Conservation (phyloP, 2,329 filamentous ascomycete species). For the Ophiocordyceps robertsii region DNA sequence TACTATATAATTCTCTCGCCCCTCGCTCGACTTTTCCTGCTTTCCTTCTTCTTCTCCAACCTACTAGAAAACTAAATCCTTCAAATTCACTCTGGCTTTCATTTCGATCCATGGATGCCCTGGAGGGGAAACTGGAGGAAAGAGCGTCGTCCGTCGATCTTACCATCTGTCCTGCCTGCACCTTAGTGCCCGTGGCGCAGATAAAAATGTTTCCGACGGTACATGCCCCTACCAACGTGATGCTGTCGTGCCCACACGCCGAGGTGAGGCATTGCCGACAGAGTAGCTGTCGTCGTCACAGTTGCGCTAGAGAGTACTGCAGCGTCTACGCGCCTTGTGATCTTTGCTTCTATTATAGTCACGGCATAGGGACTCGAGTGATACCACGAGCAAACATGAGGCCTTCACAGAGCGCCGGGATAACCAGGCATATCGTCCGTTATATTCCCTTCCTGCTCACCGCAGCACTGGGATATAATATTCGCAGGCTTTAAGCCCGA, state of each 20-base stretch:
- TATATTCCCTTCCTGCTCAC: no score
- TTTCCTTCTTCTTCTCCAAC: conserved; percentile 18
- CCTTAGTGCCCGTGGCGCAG: conserved; percentile 18
- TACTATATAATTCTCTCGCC: neutral
- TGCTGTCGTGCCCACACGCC: neutral
- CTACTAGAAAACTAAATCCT: conserved; percentile 34
- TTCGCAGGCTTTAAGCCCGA: no score
- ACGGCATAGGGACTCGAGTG: no score
- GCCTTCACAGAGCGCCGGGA: no score
- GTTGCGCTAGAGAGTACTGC: no score
- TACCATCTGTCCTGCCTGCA: conserved; percentile 32
- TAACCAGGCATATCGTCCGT: no score
- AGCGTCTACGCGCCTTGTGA: no score
- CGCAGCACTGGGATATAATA: no score
- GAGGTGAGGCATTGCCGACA: neutral
- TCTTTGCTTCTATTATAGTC: no score
- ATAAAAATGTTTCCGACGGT: conserved; percentile 20
- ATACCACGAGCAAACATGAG: no score
- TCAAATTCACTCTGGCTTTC: conserved; percentile 59
- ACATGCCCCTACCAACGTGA: conserved; percentile 12
- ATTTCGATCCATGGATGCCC: conserved; percentile 32
- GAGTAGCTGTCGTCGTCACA: no score
- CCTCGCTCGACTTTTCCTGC: neutral
- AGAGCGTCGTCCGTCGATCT: conserved; percentile 36
- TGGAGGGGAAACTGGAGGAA: conserved; percentile 63